Base-by-base conservation (phyloP, 2,329 filamentous ascomycete species). In the Ascochyta viciae-villosae region DNA sequence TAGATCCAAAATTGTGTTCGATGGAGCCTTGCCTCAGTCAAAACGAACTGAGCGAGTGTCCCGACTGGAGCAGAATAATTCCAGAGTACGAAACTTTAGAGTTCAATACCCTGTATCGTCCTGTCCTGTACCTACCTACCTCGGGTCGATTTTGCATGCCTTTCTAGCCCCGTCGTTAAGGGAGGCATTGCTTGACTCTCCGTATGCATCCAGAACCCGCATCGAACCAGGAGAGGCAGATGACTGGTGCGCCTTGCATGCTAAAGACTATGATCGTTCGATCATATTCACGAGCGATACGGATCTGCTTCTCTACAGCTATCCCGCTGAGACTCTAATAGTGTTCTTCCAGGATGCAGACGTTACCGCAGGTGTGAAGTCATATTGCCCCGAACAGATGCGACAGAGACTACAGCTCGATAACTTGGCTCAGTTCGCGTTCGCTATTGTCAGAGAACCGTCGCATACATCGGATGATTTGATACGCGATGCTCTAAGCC, bases 171-270 rank as follows among this genome's bases (percentile, higher is more conserved):
- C 91, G 3, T 85, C 89, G 3, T 81, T 94, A 6, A 84, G 93
- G 42, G 91, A 96, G 59, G 84, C 86, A 6, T 76, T 97, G 22
- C 73, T 74, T n/a, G 55, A 63, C 0, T 84, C 72, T 60, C 4
- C 66, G 59, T 57, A 69, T 81, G 40, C 80, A 78, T 8, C 69
- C 2, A 64, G 77, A 6, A 82, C 80, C 0, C 76, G 80, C 23
- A 81, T 95, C 12, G 88, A 96, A 0, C 87, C 91, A 0, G 92
- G 90, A 0, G 94, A 98, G 76, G 94, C 94, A 1, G 94, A 98
- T 70, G 76, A 82, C 23, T 95, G 86, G 76, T 96, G 92, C 72
- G 92, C 91, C 3, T 76, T 82, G 13, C 81, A 87, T 49, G 82
- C 90, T 6, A 80, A 80, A n/a, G 60, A 77, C 2, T 70, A 80